Evolutionary conservation across 345 rosid species (phyloP).

Genomic region (Linum trigynum): DNA sequence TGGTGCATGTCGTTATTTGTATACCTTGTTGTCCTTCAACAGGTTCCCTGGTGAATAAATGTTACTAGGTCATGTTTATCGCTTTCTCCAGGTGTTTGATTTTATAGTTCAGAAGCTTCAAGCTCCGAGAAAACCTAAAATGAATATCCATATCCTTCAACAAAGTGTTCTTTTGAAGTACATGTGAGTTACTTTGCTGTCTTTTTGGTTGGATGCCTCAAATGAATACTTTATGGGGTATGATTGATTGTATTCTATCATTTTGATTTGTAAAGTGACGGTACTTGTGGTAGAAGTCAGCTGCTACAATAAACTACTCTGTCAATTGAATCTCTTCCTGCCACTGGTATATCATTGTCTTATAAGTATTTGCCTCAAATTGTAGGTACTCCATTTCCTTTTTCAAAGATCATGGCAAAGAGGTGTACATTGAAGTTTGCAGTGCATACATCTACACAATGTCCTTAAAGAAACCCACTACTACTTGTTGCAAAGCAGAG

Average conservation of each 20-base stretch:
- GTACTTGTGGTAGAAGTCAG: neutral
- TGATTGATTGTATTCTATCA: too few relatives aligned
- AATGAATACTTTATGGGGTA: too few relatives aligned
- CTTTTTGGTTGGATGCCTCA: neutral
- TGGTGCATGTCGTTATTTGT: too few relatives aligned
- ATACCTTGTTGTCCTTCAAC: neutral
- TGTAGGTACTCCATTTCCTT: constrained; percentile 74
- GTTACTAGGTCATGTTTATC: neutral
- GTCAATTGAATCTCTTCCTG: too few relatives aligned
- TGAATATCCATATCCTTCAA: constrained; percentile 95
- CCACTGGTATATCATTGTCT: constrained; percentile 10
- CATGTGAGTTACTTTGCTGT: constrained; percentile 48
- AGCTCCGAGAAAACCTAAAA: constrained; percentile 95
- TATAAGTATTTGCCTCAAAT: constrained; percentile 14
- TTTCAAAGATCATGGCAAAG: constrained; percentile 90
- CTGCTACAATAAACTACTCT: too few relatives aligned
- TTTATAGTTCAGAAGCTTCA: constrained; percentile 94
- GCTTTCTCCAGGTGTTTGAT: constrained; percentile 62
- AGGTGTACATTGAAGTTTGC: constrained; percentile 77
- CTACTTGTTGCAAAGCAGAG: too few relatives aligned
- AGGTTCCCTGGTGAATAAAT: neutral
- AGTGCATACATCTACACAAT: constrained; percentile 88
- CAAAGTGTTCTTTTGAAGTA: constrained; percentile 90
- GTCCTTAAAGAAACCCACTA: too few relatives aligned
- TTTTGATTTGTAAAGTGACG: too few relatives aligned